A percentile compares a stretch with the other conserved stretches of the same genome.
These are phyloP conservation scores for Crucibulum parvulum DNA, from an alignment of 1,284 basidiomycete genomes.

Conservation along the genomic window DNA sequence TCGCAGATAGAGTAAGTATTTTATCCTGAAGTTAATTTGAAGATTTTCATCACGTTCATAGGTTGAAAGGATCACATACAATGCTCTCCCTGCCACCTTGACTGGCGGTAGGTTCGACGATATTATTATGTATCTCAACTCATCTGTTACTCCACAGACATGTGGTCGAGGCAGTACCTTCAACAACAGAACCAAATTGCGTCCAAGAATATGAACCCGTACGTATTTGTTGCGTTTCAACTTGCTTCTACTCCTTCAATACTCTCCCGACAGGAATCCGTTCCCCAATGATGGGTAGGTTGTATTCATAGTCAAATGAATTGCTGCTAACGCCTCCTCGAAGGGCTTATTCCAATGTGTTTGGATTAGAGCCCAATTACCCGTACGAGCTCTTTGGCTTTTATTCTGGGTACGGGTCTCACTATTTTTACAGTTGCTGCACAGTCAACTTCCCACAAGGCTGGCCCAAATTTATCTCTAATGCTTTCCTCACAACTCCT, in stretches of 20 bases:
- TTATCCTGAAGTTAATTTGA: neutral
- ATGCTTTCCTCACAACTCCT: slow-evolving; percentile 59
- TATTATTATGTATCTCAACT: neutral
- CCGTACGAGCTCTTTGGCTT: slow-evolving; percentile 34
- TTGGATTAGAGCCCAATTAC: slow-evolving; percentile 56
- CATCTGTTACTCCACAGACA: slow-evolving; percentile 34
- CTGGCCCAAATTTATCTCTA: slow-evolving; percentile 68
- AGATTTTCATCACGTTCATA: slow-evolving; percentile 18
- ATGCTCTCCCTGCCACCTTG: slow-evolving; percentile 60
- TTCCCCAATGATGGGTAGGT: slow-evolving; percentile 59
- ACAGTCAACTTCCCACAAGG: slow-evolving; percentile 69
- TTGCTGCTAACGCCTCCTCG: neutral
- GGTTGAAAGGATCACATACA: slow-evolving; percentile 68
- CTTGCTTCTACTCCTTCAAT: neutral
- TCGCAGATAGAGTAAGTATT: slow-evolving; percentile 52
- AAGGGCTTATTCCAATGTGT: slow-evolving; percentile 64
- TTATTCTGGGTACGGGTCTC: neutral
- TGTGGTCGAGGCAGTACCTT: slow-evolving; percentile 67
- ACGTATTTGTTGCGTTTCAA: slow-evolving; percentile 18
- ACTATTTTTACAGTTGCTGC: slow-evolving; percentile 49
- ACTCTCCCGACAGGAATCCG: slow-evolving; percentile 46
- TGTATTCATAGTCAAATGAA: neutral
- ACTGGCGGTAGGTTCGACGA: slow-evolving; percentile 47
- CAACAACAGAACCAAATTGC: slow-evolving; percentile 69
- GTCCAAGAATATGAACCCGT: slow-evolving; percentile 64